Evolutionary conservation across 345 rosid genomes (phyloP), one percentile per base, ranked within the genome.

Genomic region (Lepidium aucheri): DNA sequence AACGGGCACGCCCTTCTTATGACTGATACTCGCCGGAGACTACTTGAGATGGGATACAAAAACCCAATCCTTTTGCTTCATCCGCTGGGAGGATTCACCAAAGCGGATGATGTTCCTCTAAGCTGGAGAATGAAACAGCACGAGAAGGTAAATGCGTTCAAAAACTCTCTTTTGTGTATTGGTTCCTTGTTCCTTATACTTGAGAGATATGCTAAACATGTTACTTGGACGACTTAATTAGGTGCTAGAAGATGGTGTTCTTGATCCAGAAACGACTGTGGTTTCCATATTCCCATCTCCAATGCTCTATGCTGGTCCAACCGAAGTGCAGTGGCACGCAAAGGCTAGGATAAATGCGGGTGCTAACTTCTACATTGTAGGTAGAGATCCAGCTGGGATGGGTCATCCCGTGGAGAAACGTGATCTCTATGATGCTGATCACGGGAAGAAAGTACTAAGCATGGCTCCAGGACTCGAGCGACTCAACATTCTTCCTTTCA

Each of bases 281-380:
- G 95, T 93, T 53, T 93, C 98, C 6, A 90, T 93, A 76, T 93
- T 93, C 77, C 98, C 98, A 46, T 93, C 98, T 53, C 98, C 98
- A 2, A 93, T 93, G 98, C 96, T 83, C 58, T 93, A 93, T 62
- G 97, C 94, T 32, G 98, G 98, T 64, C 98, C 98, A 24, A 93
- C 98, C 10, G 98, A 93, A 85, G 98, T 93, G 55, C 98, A 92
- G 76, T 92, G 98, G 98, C 98, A 92, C 36, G 98, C 98, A 32
- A 89, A 92, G 69, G 93, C 96, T 72, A 83, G 97, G 60, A 89
- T 92, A 60, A 92, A 92, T 70, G 98, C 97, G 0, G 98, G 97
- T 39, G 98, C 98, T 36, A 85, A 93, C 78, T 93, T 93, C 65
- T 93, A 93, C 82, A 93, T 93, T 61, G 98, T 93, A 4, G 98